Base-by-base conservation (phyloP, 495 filamentous ascomycete genomes). In the Aspergillus heteromorphus region DNA sequence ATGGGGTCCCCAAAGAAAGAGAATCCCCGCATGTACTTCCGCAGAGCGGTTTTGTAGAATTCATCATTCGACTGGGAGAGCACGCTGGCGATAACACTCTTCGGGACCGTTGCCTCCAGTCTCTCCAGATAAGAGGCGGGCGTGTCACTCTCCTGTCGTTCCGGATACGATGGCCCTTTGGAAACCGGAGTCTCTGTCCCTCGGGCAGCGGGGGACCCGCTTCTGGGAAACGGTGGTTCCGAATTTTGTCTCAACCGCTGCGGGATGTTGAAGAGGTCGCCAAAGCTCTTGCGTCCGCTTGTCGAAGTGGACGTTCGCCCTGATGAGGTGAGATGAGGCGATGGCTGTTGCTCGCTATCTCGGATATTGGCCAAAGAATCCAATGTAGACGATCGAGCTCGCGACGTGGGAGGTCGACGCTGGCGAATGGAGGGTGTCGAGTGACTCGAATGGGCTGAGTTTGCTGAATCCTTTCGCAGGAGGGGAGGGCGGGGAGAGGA, bases 21-120 rank as follows among this genome's bases (percentile, higher is more conserved):
- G 68, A 99, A 97, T 7, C 86, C 84, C 48, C 92, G 81, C 89
- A 97, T 97, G 65, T 95, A 97, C 62, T 92, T 96, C 48, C 92
- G 82, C 27, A 99, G 67, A 2, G 91, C 89, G 6, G 86, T 81
- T 50, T 85, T 84, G 29, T 81, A 87, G 68, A 99, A 99, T 0
- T 85, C 71, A 56, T 99, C 91, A 4, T 80, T 84, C 16, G 84
- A 87, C 65, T 95, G 95, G 13, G 88, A 88, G 17, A 97, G 68
- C 13, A 90, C 79, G 21, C 86, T 87, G 6, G 88, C 90, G 56
- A 97, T 87, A 29, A 84, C 81, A 55, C 91, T 86, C 31, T 85
- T 83, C 31, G 85, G 87, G 11, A 96, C 76, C 27, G 81, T 81
- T 56, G 88, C 86, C 64, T 96, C 87, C 11, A 97, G 73, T 27